Evolutionary conservation across 768 basidiomycete genomes (phyloP).

Genomic region (Macrolepiota dolichaula): DNA sequence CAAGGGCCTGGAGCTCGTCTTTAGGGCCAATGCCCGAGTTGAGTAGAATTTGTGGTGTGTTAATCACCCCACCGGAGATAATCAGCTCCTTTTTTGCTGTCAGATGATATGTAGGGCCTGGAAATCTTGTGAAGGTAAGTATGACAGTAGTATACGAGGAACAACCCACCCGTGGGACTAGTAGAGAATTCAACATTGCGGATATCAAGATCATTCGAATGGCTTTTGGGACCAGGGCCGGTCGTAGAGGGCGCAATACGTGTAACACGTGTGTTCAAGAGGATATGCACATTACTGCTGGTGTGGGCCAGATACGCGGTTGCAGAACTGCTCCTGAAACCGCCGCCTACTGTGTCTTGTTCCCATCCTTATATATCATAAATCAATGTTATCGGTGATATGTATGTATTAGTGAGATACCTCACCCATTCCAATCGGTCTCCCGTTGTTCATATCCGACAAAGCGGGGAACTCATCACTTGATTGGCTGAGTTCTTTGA

Average conservation of each 20-base stretch:
- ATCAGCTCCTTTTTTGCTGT: constrained; percentile 26
- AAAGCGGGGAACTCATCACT: constrained; percentile 5
- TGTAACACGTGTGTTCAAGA: neutral
- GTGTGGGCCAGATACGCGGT: neutral
- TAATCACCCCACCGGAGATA: constrained; percentile 27
- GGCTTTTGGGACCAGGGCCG: constrained; percentile 17
- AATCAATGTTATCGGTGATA: neutral
- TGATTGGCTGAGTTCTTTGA: neutral
- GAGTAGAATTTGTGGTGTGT: constrained; percentile 22
- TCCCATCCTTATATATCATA: neutral
- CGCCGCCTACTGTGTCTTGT: neutral
- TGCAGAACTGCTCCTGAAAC: neutral
- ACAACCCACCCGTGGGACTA: neutral
- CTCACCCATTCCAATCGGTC: constrained; percentile 5
- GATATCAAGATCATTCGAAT: neutral
- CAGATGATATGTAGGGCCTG: neutral
- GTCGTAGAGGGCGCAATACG: neutral
- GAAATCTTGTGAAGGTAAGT: neutral
- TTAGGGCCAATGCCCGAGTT: constrained; percentile 21
- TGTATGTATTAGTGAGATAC: neutral
- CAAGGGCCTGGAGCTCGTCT: constrained; percentile 6
- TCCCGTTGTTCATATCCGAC: constrained; percentile 5
- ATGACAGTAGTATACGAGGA: neutral
- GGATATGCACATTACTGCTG: neutral
- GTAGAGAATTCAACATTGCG: neutral